Conservation (phyloP, 2,329 filamentous ascomycete species). For the Colletotrichum camelliae region DNA sequence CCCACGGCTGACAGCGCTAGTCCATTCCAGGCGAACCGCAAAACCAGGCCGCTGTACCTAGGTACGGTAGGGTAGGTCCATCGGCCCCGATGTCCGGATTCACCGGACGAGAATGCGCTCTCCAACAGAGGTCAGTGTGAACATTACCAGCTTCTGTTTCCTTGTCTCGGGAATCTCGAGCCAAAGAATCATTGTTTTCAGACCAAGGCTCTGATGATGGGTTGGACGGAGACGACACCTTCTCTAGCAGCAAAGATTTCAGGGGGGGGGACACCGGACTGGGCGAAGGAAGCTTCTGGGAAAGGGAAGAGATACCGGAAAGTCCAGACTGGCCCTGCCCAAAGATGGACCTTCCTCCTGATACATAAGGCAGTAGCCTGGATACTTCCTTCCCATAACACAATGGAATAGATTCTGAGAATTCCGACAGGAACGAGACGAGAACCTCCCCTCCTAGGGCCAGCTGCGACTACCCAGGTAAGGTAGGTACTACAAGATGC, state of each 20-base stretch:
- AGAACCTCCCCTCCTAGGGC: neutral
- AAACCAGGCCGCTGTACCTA: neutral
- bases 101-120: neutral
- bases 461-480: neutral
- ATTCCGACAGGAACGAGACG: neutral
- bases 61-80: no score
- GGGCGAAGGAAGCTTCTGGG: neutral
- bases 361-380: no score
- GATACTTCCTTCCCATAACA: neutral
- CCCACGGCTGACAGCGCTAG: neutral
- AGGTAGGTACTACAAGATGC: neutral
- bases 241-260: neutral
- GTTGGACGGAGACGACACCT: neutral
- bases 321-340: neutral
- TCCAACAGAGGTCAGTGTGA: neutral
- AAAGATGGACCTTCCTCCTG: neutral
- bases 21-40: neutral
- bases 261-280: neutral
- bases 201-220: neutral
- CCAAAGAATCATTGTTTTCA: neutral
- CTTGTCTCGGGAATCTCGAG: neutral
- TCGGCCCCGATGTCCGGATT: no score
- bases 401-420: neutral
- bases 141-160: neutral
- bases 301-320: neutral